These are phyloP conservation scores for Gyrodon lividus DNA, from an alignment of 768 basidiomycete genomes.

Conservation along the genomic window DNA sequence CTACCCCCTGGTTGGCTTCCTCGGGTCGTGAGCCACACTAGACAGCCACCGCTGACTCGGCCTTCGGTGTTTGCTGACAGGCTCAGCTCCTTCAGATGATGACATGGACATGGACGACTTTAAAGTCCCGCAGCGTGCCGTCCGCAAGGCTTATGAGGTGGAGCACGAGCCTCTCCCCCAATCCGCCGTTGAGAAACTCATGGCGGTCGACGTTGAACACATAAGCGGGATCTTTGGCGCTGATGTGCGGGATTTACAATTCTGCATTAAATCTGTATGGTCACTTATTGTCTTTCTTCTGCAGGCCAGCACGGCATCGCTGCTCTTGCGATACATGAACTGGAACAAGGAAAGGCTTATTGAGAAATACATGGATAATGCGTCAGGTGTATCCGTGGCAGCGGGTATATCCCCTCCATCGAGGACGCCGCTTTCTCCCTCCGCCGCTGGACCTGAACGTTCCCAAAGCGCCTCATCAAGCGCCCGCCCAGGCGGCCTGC, in stretches of 20 bases:
- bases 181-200: conserved; percentile 70
- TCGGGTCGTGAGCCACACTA: conserved; percentile 24
- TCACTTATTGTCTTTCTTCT: background rate
- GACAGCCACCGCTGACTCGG: conserved; percentile 19
- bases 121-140: conserved; percentile 52
- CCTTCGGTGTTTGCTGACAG: conserved; percentile 23
- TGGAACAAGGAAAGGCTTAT: conserved; percentile 98
- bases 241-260: conserved; percentile 59
- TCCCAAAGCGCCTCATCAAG: conserved; percentile 28
- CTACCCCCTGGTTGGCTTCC: conserved; percentile 3
- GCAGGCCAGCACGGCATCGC: conserved; percentile 66
- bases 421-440: conserved; percentile 19
- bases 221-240: conserved; percentile 86
- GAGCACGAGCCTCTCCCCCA: conserved; percentile 78
- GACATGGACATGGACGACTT: conserved; percentile 78
- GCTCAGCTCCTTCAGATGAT: conserved; percentile 47
- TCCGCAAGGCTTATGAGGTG: conserved; percentile 77
- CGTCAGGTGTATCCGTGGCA: conserved; percentile 62
- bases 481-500: conserved; percentile 24
- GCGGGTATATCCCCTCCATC: conserved; percentile 63
- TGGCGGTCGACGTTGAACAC: conserved; percentile 79
- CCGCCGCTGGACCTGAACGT: conserved; percentile 32
- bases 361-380: conserved; percentile 96
- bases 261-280: conserved; percentile 1
- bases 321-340: conserved; percentile 77